Evolutionary conservation across 345 rosid genomes (phyloP), one percentile per base, ranked within the genome.

Genomic region (Durio zibethinus): DNA sequence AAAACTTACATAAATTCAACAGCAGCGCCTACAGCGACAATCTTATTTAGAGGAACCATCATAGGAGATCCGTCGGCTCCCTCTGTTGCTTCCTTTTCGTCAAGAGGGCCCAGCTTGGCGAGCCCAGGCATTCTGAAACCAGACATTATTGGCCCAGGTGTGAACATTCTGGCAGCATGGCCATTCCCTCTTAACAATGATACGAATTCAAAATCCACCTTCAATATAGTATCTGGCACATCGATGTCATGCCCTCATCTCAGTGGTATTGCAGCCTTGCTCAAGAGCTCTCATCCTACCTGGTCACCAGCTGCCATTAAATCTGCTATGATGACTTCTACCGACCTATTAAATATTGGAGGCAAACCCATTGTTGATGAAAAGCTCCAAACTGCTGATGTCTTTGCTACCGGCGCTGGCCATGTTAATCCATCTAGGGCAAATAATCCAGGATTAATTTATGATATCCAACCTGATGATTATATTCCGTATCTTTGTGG

Each of bases 351-450:
- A 31, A 72, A 83, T 70, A 70, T 50, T 67, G 83, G 78, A 31
- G 87, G 85, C 16, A 27, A 74, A 57, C 83, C 42, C 52, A 83
- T 88, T 8, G 27, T 76, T 27, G 97, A 91, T 74, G 86, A 90
- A 47, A 86, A 75, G 3, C 83, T 81, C 14, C 59, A 83, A 48
- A 88, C 83, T 20, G 87, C 92, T 16, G 84, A 89, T 70, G 40
- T 88, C 25, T 89, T 89, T n/a, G 88, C 87, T 59, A 81, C 56
- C 20, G 98, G 98, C 31, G 86, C 91, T 20, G 95, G 93, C 10
- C 87, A 89, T 20, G 88, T 89, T 16, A 85, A 87, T 75, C 89
- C 95, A 15, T 82, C 88, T 6, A 80, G 76, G 33, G 95, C 95
- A 12, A 77, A 80, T 50, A 82, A 85, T 35, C 92, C 93, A 0